A percentile compares a stretch with the other conserved stretches of the same genome.
Conservation (phyloP, 2,329 filamentous ascomycete species). For the Fusarium citri region DNA sequence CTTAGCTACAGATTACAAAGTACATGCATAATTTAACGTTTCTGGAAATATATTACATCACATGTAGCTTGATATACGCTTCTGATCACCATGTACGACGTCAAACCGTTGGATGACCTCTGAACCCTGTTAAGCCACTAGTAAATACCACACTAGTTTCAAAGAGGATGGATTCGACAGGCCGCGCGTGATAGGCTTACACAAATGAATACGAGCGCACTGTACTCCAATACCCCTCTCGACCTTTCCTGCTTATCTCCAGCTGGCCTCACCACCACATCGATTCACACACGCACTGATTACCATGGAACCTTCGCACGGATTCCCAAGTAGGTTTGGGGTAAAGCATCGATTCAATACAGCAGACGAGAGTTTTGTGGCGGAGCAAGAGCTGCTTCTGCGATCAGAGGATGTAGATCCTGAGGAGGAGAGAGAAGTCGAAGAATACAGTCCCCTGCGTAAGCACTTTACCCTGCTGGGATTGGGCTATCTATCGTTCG, state of each 20-base stretch:
- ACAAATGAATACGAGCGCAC: not conserved
- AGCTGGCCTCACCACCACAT: not conserved
- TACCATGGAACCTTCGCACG: not conserved
- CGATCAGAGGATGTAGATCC: not conserved
- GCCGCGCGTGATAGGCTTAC: not conserved
- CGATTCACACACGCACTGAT: not conserved
- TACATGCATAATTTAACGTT: not conserved
- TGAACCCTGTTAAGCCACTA: not conserved
- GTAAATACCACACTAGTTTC: not conserved
- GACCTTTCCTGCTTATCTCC: not conserved
- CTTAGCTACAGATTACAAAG: no score
- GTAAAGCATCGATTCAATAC: not conserved
- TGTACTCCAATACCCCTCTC: not conserved
- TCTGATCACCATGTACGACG: not conserved
- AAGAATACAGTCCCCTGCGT: conserved; percentile 20
- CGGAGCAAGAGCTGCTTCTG: not conserved
- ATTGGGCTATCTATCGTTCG: not conserved
- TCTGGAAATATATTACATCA: not conserved
- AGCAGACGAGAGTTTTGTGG: not conserved
- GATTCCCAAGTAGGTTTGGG: not conserved
- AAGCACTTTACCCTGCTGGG: not conserved
- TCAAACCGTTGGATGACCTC: not conserved
- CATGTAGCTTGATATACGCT: not conserved
- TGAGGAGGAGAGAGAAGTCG: not conserved
- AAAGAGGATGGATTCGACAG: not conserved